Evolutionary conservation across 768 basidiomycete species (phyloP).

Genomic region (Naematelia aurantialba): DNA sequence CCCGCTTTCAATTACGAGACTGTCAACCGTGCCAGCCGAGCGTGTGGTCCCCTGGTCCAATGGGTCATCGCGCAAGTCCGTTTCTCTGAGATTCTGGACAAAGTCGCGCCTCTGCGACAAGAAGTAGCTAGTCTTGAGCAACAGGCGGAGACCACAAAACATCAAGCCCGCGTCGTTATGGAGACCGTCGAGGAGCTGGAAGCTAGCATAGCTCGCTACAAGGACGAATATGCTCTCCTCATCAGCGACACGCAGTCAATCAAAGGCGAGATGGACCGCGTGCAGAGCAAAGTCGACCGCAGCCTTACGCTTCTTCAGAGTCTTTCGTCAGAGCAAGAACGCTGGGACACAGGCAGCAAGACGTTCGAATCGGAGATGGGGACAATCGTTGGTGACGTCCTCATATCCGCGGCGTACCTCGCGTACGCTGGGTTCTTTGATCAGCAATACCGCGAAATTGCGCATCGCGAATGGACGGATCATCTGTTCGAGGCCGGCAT

Average conservation of each 20-base stretch:
- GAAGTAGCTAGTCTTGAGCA: conserved; percentile 89
- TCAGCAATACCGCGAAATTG: conserved; percentile 90
- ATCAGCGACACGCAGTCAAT: conserved; percentile 97
- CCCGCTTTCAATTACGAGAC: conserved; percentile 91
- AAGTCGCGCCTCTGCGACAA: conserved; percentile 90
- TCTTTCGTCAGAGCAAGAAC: conserved; percentile 84
- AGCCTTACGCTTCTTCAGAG: conserved; percentile 93
- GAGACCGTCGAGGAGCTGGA: conserved; percentile 90
- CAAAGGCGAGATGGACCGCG: conserved; percentile 95
- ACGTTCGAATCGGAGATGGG: conserved; percentile 98
- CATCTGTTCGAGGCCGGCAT: conserved; percentile 85
- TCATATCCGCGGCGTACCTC: conserved; percentile 91
- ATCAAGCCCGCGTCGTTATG: conserved; percentile 83
- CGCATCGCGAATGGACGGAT: conserved; percentile 61
- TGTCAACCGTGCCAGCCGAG: conserved; percentile 90
- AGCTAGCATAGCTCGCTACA: conserved; percentile 85
- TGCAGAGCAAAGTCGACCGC: conserved; percentile 93
- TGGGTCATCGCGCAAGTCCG: conserved; percentile 96
- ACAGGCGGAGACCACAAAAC: conserved; percentile 91
- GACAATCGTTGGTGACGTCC: conserved; percentile 93
- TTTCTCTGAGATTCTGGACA: conserved; percentile 95
- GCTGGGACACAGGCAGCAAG: conserved; percentile 92
- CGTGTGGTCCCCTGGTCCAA: conserved; percentile 95
- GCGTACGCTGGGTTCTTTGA: conserved; percentile 99
- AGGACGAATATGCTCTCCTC: conserved; percentile 92